Evolutionary conservation across 441 rosid genomes (phyloP), one percentile per base, ranked within the genome.

Genomic region (Erysimum cheiri): DNA sequence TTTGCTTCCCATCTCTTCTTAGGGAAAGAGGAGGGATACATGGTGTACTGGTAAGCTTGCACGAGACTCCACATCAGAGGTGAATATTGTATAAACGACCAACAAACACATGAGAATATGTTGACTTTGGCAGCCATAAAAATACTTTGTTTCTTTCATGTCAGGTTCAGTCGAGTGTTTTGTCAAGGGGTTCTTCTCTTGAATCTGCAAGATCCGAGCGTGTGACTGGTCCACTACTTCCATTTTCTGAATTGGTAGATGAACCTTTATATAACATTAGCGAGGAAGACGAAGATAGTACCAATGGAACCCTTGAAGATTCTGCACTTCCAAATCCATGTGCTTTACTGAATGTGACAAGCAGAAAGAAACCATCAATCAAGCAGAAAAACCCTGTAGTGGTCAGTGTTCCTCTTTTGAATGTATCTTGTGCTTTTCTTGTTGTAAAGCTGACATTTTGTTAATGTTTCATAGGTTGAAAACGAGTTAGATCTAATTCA

Each of bases 21-120:
- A 37, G 97, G 87, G 71, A 61, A 91, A 87, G 83, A 86, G 98
- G 76, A 92, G 98, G 59, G 94, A 88, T 22, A 94, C 98, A 52
- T 94, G 98, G 98, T 88, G 97, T 83, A 86, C 88, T 5, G 79
- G 96, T 36, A 82, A 85, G 28, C 84, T 90, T 75, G 79, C 87
- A 48, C 69, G 82, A 22, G 92, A 82, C 80, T 74, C 80, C 69
- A 60, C 74, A 58, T 69, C 60, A 70, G 83, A 89, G 96, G 97
- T 91, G 78, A 71, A 53, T 60, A 37, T 12, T 72, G 41, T 54
- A 7, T 22, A 60, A 31, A 46, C 26, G 50, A 28, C 22, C 56
- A 49, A 50, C 63, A 44, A 50, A 43, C 60, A 28, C 57, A 40
- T 64, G 41, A 48, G 48, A 56, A 54, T 39, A 3, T 46, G 41